These are phyloP conservation scores for Fusarium floridanum DNA, from an alignment of 2,329 filamentous ascomycete species.

Conservation along the genomic window DNA sequence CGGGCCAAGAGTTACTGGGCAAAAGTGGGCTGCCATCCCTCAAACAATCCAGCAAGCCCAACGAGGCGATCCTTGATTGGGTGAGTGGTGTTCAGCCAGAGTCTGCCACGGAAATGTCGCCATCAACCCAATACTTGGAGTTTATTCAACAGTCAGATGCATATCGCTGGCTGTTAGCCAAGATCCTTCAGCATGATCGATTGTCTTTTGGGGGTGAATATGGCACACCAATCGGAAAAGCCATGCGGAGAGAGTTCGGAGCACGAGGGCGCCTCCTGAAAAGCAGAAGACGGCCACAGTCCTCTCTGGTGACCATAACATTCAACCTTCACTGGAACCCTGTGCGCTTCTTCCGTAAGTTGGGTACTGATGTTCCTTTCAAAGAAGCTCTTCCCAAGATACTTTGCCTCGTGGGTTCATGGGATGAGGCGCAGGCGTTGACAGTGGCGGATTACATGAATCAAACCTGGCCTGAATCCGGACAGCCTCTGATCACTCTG, in stretches of 20 bases:
- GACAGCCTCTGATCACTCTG: fast-evolving
- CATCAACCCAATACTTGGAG: neutral
- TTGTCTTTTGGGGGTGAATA: neutral
- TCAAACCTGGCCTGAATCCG: conserved; percentile 17
- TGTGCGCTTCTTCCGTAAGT: neutral
- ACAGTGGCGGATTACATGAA: conserved; percentile 7
- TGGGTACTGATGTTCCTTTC: neutral
- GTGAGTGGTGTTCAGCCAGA: neutral
- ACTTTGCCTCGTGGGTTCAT: neutral
- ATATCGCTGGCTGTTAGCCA: conserved; percentile 14
- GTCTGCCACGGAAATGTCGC: neutral
- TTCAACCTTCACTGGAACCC: neutral
- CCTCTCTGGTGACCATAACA: neutral
- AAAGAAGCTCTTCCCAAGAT: neutral
- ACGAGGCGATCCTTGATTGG: conserved; percentile 6
- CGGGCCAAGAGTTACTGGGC: fast-evolving
- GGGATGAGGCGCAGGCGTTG: conserved; percentile 1
- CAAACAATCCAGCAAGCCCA: neutral
- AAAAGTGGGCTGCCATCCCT: fast-evolving
- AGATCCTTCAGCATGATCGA: neutral
- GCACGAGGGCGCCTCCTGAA: neutral
- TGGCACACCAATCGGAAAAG: neutral
- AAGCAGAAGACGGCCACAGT: neutral
- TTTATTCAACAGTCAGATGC: neutral
- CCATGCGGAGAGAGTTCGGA: neutral